Evolutionary conservation across 1,284 basidiomycete genomes (phyloP), one percentile per base, ranked within the genome.

Genomic region (Irpex lacteus): DNA sequence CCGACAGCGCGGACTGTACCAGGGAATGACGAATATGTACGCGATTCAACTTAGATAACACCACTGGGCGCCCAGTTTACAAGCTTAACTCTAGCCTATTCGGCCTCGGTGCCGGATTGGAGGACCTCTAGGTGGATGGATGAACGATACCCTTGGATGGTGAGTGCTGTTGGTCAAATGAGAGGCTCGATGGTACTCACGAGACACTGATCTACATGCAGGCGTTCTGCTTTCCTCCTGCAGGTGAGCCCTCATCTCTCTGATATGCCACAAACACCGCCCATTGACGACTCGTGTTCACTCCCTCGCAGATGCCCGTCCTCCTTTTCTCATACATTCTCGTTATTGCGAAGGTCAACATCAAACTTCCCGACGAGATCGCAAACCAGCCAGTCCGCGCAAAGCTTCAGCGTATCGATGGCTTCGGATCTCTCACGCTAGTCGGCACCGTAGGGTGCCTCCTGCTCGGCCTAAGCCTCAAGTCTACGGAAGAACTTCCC

Each of bases 121-220:
- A 56, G 95, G 93, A 19, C 94, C 95, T n/a, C 69, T 96, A 6
- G 95, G 94, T 50, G 94, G 95, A 32, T 92, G 90, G 86, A 82
- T 95, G 69, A 90, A 91, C 71, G 94, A 96, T 74, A 81, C 72
- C 18, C 86, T 93, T 70, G 93, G 92, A 71, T 96, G 94, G 94
- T 92, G 3, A 32, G 71, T 67, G 89, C 75, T 19, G 67, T 55
- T 50, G 60, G 57, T 57, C 34, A 53, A 19, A 8, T 34, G 19
- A n/a, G 19, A 52, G 5, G 9, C 38, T 58, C 32, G 44, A 34
- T 26, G 62, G 21, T 63, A 15, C 56, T 36, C 58, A 65, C 15
- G 50, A 40, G 56, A 36, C 50, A 61, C 36, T 64, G 37, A 60
- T 63, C 61, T 55, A 68, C 63, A 64, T 55, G 63, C 71, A 92